Evolutionary conservation across 371 early-diverging fungal genomes (phyloP).

Genomic region (Saksenaea oblongispora): DNA sequence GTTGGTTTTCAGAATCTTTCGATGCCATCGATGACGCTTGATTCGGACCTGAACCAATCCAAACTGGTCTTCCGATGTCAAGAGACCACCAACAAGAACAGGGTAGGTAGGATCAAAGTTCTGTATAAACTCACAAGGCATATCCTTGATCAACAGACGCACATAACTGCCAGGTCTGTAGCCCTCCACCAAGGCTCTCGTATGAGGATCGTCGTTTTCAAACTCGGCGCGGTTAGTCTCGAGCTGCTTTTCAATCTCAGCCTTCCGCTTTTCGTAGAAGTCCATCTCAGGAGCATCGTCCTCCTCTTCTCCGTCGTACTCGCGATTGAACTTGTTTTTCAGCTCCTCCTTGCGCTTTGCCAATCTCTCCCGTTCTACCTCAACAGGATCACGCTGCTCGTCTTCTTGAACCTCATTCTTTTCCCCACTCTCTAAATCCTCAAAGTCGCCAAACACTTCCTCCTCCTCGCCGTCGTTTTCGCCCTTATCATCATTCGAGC

Average conservation of each 20-base stretch:
- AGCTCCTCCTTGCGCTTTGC: slow-evolving; percentile 87
- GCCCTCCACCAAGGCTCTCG: slow-evolving; percentile 83
- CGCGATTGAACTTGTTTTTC: slow-evolving; percentile 89
- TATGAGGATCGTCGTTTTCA: slow-evolving; percentile 75
- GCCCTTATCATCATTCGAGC: slow-evolving; percentile 38
- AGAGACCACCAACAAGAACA: slow-evolving; percentile 88
- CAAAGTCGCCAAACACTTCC: slow-evolving; percentile 85
- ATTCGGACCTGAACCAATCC: slow-evolving; percentile 94
- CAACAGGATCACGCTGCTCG: slow-evolving; percentile 37
- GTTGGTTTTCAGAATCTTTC: slow-evolving; percentile 95
- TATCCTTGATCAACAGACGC: slow-evolving; percentile 80
- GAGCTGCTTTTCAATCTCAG: slow-evolving; percentile 80
- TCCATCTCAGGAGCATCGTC: slow-evolving; percentile 68
- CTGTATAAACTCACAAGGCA: slow-evolving; percentile 94
- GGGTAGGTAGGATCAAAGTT: slow-evolving; percentile 89
- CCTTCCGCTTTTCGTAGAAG: slow-evolving; percentile 89
- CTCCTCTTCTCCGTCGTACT: slow-evolving; percentile 83
- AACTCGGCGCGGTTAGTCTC: slow-evolving; percentile 85
- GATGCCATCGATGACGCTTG: slow-evolving; percentile 98
- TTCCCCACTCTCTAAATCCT: slow-evolving; percentile 83
- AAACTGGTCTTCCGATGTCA: slow-evolving; percentile 85
- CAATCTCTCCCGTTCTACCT: slow-evolving; percentile 63
- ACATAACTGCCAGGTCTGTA: slow-evolving; percentile 93
- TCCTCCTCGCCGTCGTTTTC: slow-evolving; percentile 52
- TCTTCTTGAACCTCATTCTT: slow-evolving; percentile 31